phyloP scores from a whole-genome alignment of 164 flowering plant genomes.

The Aristolochia californica region DNA sequence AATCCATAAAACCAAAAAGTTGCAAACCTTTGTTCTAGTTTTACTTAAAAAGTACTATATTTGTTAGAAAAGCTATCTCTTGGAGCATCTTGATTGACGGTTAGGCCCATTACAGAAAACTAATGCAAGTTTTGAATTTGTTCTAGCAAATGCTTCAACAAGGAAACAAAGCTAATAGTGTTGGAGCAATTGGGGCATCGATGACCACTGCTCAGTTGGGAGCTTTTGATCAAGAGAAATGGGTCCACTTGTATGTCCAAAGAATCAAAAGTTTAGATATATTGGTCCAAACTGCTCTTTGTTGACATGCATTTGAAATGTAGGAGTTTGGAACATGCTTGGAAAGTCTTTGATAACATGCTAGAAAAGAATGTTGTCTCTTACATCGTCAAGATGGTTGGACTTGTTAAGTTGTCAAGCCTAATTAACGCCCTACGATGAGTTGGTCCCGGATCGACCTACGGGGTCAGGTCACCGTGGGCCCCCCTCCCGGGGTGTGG shows the following conservation, averaged over 20 bases:
- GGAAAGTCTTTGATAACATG: constrained; percentile 17
- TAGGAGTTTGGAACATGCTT: constrained; percentile 22
- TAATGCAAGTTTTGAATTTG: constrained; percentile 20
- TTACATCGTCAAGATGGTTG: constrained; percentile 30
- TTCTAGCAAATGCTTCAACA: constrained; percentile 26
- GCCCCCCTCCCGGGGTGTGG: too few species aligned
- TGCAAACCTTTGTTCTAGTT: too few species aligned
- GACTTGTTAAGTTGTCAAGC: too few species aligned
- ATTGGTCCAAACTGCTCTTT: constrained; percentile 23
- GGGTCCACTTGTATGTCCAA: constrained; percentile 26
- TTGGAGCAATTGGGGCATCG: constrained; percentile 16
- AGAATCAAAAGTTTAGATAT: constrained; percentile 19
- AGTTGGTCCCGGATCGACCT: too few species aligned
- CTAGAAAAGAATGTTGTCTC: constrained; percentile 17
- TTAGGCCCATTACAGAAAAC: constrained; percentile 18
- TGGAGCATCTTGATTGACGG: constrained; percentile 38
- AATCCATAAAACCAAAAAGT: too few species aligned
- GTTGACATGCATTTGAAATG: constrained; percentile 38
- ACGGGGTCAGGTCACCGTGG: too few species aligned
- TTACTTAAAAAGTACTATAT: too few species aligned
- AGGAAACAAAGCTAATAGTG: constrained; percentile 19
- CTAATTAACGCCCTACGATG: too few species aligned
- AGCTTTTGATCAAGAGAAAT: constrained; percentile 29
- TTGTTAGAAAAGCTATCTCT: constrained; percentile 20
- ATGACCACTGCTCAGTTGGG: constrained; percentile 27